phyloP scores from a whole-genome alignment of 208 protist genomes.

The Blastocrithidia nonstop region DNA sequence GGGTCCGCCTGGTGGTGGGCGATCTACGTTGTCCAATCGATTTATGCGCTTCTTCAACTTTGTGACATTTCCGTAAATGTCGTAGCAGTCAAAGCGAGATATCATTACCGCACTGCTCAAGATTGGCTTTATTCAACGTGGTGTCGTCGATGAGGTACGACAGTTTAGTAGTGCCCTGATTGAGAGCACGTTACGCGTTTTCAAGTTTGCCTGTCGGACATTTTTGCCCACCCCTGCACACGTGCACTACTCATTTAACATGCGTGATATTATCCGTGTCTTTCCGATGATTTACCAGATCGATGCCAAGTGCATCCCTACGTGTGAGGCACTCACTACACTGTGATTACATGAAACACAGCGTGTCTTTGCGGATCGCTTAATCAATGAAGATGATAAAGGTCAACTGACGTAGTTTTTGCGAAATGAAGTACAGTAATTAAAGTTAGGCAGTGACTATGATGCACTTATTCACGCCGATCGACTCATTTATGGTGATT shows the following conservation, averaged over 20 bases:
- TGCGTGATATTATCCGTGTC: constrained; percentile 96
- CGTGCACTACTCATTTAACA: constrained; percentile 98
- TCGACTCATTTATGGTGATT: constrained; percentile 91
- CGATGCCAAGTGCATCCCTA: constrained; percentile 46
- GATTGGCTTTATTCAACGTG: constrained; percentile 60
- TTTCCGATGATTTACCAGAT: constrained; percentile 90
- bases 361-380: constrained; percentile 91
- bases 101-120: constrained; percentile 93
- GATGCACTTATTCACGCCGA: constrained; percentile 33
- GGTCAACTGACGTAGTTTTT: constrained; percentile 49
- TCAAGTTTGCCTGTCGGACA: constrained; percentile 73
- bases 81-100: constrained; percentile 74
- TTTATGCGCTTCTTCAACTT: constrained; percentile 97
- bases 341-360: constrained; percentile 94
- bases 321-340: constrained; percentile 40
- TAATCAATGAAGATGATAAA: constrained; percentile 85
- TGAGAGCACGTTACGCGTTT: constrained; percentile 86
- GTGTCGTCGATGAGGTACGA: constrained; percentile 49
- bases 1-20: constrained; percentile 93
- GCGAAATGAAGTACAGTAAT: constrained; percentile 41
- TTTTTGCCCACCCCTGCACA: constrained; percentile 95
- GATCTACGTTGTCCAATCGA: constrained; percentile 89
- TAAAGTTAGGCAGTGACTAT: constrained; percentile 54
- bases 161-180: constrained; percentile 47
- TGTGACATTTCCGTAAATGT: constrained; percentile 92